These are phyloP conservation scores for Solanum tarijense DNA, from an alignment of 257 asterid species.

Conservation along the genomic window DNA sequence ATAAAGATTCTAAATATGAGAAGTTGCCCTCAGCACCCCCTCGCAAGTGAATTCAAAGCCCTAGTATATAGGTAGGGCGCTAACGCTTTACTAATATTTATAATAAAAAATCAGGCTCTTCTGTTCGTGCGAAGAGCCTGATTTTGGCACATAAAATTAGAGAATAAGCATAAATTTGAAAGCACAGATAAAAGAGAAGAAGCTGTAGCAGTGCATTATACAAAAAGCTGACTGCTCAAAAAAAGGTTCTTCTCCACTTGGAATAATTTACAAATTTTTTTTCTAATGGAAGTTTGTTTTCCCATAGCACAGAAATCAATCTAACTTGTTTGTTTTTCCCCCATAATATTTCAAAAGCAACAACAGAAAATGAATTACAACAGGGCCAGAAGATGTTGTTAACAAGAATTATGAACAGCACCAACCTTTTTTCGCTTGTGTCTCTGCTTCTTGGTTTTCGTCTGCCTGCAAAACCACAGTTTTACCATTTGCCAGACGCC, in stretches of 20 bases:
- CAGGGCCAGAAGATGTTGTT: neutral
- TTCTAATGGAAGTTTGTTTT: conserved; percentile 5
- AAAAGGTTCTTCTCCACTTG: neutral
- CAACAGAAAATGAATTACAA: neutral
- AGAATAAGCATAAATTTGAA: neutral
- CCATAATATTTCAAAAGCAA: neutral
- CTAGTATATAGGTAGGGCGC: neutral
- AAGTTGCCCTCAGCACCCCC: neutral
- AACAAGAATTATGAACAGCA: conserved; percentile 44
- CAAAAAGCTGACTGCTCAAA: neutral
- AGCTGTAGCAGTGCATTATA: neutral
- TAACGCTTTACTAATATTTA: neutral
- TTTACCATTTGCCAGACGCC: conserved; percentile 47
- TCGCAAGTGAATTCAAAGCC: neutral
- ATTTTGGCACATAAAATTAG: neutral
- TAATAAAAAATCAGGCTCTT: neutral
- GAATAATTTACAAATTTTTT: neutral
- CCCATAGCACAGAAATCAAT: conserved; percentile 10
- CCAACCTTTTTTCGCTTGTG: conserved; percentile 29
- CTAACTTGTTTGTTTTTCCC: neutral
- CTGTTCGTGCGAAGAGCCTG: neutral
- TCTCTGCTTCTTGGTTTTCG: conserved; percentile 30
- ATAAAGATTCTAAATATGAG: neutral
- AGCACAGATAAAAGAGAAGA: neutral
- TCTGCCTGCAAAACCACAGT: conserved; percentile 67